phyloP scores from a whole-genome alignment of 2,329 filamentous ascomycete species.

The Thielaviopsis punctulata region DNA sequence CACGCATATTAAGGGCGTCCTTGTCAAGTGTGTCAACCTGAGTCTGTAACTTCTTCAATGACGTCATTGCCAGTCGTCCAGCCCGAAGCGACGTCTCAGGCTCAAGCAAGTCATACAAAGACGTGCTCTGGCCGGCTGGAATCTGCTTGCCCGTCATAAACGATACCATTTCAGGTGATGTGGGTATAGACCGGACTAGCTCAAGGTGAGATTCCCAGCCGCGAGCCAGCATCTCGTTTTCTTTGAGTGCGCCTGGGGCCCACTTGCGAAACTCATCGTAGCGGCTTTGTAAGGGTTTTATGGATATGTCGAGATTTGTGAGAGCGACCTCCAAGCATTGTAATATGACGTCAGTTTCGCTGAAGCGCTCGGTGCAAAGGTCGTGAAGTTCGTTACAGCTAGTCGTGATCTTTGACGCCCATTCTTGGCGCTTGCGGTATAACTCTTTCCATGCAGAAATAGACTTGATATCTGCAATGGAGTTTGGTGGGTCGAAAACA shows the following conservation, averaged over 20 bases:
- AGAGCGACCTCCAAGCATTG: conserved; percentile 71
- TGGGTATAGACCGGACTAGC: conserved; percentile 44
- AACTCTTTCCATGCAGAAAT: conserved; percentile 77
- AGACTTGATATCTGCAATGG: conserved; percentile 61
- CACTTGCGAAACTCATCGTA: conserved; percentile 54
- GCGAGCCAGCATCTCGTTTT: conserved; percentile 45
- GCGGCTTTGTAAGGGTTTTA: conserved; percentile 54
- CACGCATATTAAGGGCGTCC: conserved; percentile 35
- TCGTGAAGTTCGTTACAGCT: conserved; percentile 49
- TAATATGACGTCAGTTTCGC: conserved; percentile 59
- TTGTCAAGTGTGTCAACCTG: conserved; percentile 45
- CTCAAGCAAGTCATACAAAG: conserved; percentile 62
- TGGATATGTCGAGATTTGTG: conserved; percentile 62
- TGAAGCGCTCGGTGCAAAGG: conserved; percentile 47
- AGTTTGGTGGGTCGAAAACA: conserved; percentile 51
- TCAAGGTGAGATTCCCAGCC: conserved; percentile 54
- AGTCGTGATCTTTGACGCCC: conserved; percentile 56
- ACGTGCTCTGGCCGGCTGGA: conserved; percentile 31
- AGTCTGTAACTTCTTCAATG: conserved; percentile 40
- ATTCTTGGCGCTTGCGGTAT: conserved; percentile 63
- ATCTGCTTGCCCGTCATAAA: conserved; percentile 40
- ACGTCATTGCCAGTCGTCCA: conserved; percentile 42
- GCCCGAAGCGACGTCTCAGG: conserved; percentile 55
- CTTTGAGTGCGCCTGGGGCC: conserved; percentile 48
- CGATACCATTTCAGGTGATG: conserved; percentile 46